These are phyloP conservation scores for Gnomoniopsis sp. DNA, from an alignment of 2,329 filamentous ascomycete species.

Conservation along the genomic window DNA sequence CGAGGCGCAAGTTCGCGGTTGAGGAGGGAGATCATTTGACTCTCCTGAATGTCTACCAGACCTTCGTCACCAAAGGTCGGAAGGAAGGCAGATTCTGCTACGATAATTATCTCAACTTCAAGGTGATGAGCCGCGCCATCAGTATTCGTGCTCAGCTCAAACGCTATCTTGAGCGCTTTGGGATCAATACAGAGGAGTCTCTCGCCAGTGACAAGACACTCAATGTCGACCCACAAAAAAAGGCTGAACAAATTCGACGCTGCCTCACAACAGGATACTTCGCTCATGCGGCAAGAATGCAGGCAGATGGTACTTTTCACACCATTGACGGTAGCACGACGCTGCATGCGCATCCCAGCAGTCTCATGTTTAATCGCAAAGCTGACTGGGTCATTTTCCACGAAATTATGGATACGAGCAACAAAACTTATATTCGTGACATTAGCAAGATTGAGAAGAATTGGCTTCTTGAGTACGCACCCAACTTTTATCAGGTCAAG, in stretches of 20 bases:
- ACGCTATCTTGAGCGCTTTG: constrained; percentile 82
- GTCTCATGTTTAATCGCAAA: constrained; percentile 93
- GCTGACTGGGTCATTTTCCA: constrained; percentile 96
- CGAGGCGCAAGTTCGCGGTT: constrained; percentile 77
- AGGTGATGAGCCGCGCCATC: constrained; percentile 75
- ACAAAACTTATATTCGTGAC: constrained; percentile 87
- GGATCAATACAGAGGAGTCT: constrained; percentile 65
- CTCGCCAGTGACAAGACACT: constrained; percentile 32
- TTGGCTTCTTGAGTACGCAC: constrained; percentile 89
- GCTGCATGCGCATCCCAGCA: constrained; percentile 86
- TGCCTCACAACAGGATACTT: constrained; percentile 92
- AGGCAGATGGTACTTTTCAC: constrained; percentile 83
- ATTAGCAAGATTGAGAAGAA: constrained; percentile 88
- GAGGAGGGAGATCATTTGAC: constrained; percentile 94
- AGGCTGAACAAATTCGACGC: constrained; percentile 72
- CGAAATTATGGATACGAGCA: constrained; percentile 84
- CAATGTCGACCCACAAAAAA: constrained; percentile 26
- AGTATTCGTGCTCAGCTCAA: constrained; percentile 84
- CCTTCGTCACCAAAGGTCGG: constrained; percentile 77
- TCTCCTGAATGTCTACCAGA: constrained; percentile 87
- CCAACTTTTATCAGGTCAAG: constrained; percentile 71
- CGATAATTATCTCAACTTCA: constrained; percentile 83
- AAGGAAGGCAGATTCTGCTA: constrained; percentile 86
- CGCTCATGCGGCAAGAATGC: constrained; percentile 89
- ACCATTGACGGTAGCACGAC: constrained; percentile 77